Percentiles rank a stretch among this genome's conserved stretches.
Evolutionary conservation across 208 protist genomes (phyloP).

Genomic region (Leishmania martiniquensis): DNA sequence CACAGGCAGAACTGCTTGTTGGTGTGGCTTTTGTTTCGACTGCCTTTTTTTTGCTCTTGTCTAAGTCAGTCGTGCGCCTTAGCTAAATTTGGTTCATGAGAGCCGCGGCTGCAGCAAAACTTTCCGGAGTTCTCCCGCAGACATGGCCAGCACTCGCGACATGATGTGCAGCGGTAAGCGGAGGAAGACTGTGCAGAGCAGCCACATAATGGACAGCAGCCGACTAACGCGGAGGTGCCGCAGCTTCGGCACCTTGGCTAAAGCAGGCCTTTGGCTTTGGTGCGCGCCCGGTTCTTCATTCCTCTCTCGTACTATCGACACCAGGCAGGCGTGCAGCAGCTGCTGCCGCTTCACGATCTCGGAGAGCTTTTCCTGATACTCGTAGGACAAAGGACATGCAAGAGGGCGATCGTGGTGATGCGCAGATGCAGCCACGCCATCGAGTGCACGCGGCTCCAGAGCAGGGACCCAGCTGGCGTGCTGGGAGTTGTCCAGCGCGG

Average conservation of each 20-base stretch:
- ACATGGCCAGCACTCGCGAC: neutral
- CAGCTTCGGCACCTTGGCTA: neutral
- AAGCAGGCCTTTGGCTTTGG: neutral
- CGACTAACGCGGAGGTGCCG: neutral
- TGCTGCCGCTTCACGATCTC: constrained; percentile 17
- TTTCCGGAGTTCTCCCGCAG: neutral
- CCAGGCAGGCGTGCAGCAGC: constrained; percentile 23
- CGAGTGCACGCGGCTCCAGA: neutral
- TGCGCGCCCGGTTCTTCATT: neutral
- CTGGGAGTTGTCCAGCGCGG: constrained; percentile 5
- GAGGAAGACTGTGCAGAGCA: constrained; percentile 5
- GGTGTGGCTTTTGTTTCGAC: neutral
- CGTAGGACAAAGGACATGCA: neutral
- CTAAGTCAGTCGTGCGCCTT: neutral
- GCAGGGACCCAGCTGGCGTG: neutral
- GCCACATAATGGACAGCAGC: neutral
- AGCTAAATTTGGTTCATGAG: neutral
- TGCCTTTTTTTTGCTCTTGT: neutral
- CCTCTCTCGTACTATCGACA: constrained; percentile 13
- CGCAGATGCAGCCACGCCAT: neutral
- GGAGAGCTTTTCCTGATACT: neutral
- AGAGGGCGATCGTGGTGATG: neutral
- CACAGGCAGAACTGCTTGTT: neutral
- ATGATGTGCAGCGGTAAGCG: constrained; percentile 9
- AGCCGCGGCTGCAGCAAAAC: neutral